A percentile compares a stretch with the other conserved stretches of the same genome.
Conservation (phyloP, 164 flowering plant species). For the Magnolia kwangsiensis region DNA sequence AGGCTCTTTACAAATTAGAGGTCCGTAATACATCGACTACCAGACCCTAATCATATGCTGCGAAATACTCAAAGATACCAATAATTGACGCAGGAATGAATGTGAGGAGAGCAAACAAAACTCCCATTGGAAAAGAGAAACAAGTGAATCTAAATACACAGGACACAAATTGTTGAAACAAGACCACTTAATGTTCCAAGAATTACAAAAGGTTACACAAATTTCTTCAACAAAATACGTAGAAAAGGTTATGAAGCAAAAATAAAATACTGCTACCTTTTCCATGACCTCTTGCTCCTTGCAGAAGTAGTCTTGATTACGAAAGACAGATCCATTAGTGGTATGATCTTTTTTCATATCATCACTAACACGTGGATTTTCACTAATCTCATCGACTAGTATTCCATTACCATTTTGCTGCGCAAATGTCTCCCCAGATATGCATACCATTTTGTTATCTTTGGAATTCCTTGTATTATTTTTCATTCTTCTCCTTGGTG, state of each 20-base stretch:
- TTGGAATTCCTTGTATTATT: constrained; percentile 40
- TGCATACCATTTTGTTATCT: constrained; percentile 31
- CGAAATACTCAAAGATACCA: no score
- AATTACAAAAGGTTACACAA: no score
- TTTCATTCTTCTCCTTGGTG: constrained; percentile 56
- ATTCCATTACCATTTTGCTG: constrained; percentile 31
- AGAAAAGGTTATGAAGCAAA: neutral
- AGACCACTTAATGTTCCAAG: neutral
- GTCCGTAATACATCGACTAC: neutral
- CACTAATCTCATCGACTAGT: constrained; percentile 19
- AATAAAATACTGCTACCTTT: constrained; percentile 36
- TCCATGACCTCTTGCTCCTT: constrained; percentile 18
- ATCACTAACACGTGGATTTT: constrained; percentile 23
- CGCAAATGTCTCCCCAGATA: constrained; percentile 28
- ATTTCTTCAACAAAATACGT: neutral
- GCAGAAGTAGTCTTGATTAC: constrained; percentile 5
- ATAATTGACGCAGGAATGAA: neutral
- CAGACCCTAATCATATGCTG: no score
- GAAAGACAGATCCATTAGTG: constrained; percentile 14
- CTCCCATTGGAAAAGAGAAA: neutral
- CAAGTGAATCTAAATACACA: neutral
- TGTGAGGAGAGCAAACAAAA: neutral
- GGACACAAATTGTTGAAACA: neutral
- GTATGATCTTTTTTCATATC: constrained; percentile 16
- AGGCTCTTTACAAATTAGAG: neutral